phyloP scores from a whole-genome alignment of 2,329 filamentous ascomycete species.

The Curvularia sp. region DNA sequence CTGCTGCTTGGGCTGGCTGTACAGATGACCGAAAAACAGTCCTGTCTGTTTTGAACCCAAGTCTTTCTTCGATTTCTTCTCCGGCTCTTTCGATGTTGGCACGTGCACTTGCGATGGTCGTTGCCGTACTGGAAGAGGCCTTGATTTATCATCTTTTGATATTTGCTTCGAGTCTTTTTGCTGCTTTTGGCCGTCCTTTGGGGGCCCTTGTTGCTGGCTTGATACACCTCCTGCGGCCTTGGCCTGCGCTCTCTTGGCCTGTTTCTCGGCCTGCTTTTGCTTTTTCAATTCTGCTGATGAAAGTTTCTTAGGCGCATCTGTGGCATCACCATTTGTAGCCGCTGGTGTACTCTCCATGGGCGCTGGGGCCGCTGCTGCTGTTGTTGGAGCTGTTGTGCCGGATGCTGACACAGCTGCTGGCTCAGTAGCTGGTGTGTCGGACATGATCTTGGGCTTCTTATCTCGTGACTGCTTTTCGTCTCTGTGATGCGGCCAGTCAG shows the following conservation, averaged over 20 bases:
- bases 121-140: conserved; percentile 44
- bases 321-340: conserved; percentile 31
- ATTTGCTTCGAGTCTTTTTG: conserved; percentile 47
- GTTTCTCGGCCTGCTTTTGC: conserved; percentile 88
- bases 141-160: conserved; percentile 45
- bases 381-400: conserved; percentile 10
- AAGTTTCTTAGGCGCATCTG: conserved; percentile 61
- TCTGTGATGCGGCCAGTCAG: conserved; percentile 13
- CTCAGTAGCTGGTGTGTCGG: conserved; percentile 32
- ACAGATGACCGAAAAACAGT: conserved; percentile 75
- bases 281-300: conserved; percentile 85
- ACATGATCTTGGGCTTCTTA: conserved; percentile 29
- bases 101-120: conserved; percentile 40
- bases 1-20: conserved; percentile 74
- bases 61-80: conserved; percentile 46
- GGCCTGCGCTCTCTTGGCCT: conserved; percentile 77
- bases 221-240: conserved; percentile 55
- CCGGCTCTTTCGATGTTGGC: conserved; percentile 40
- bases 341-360: conserved; percentile 21
- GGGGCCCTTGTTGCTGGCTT: conserved; percentile 47
- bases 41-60: conserved; percentile 62
- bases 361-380: conserved; percentile 19
- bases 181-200: conserved; percentile 45
- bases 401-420: conserved; percentile 20
- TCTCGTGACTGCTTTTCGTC: conserved; percentile 4